Base-by-base conservation (phyloP, 1,284 basidiomycete species). In the Pseudozyma thailandica region DNA sequence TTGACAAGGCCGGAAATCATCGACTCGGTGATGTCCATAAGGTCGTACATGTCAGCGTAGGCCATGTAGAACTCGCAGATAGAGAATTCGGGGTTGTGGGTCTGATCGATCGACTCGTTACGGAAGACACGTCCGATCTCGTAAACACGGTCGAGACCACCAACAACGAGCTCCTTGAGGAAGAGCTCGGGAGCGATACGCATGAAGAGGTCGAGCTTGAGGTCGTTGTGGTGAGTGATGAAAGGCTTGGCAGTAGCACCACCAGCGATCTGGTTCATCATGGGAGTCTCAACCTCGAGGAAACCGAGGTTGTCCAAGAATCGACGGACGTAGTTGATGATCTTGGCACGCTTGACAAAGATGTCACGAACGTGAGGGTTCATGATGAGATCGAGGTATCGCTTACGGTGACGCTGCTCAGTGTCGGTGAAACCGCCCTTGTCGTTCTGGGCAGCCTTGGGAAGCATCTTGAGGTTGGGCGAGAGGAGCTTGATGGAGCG, bases 51-150 rank as follows among this genome's bases (percentile, higher is more conserved):
- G 85, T 98, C 95, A 69, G 95, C 95, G 82, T 98, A 98, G 26
- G 95, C 95, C 95, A 99, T 98, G 84, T 98, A 98, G 85, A 99
- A 98, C 86, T 99, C 95, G 88, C 95, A 98, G 85, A 98, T 96
- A 20, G 93, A 93, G 55, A 83, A 83, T 61, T 82, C 80, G 28
- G 82, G 82, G 76, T 81, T 76, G 75, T 82, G 79, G 33, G 95
- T 99, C 79, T 98, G 87, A 85, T 99, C 96, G 83, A 99, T 99
- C 50, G 94, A 92, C 84, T 99, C 96, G 85, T 98, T 99, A 56
- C 96, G 87, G 89, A 98, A 99, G 28, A 98, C 94, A 50, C 95
- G 90, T 7, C 95, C 96, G 71, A 98, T 97, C 85, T 98, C 95
- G 85, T 94, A 98, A 10, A 98, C 95, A 47, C 95, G 90, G 85